phyloP scores from a whole-genome alignment of 2,329 filamentous ascomycete genomes.

The Penicillium brasilianum region DNA sequence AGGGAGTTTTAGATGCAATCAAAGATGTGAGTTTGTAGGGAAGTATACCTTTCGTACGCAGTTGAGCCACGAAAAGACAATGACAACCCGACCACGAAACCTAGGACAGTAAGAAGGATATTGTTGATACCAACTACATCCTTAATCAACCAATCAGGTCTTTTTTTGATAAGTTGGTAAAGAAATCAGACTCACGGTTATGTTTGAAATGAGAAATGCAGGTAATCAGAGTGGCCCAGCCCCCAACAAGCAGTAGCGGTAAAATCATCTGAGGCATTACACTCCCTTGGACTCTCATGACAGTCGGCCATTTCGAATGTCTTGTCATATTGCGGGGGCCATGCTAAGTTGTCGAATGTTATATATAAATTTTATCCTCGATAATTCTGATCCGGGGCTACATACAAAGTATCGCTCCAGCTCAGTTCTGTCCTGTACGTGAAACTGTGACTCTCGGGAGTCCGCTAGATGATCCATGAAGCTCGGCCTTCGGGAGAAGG shows the following conservation, averaged over 20 bases:
- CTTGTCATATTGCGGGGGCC: constrained; percentile 69
- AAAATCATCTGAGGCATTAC: constrained; percentile 76
- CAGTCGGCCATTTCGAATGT: constrained; percentile 77
- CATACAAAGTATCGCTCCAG: constrained; percentile 66
- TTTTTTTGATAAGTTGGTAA: too few species aligned
- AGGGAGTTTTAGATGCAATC: not conserved
- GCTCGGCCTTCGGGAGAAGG: constrained; percentile 39
- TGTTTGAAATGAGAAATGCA: constrained; percentile 56
- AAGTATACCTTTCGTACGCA: constrained; percentile 69
- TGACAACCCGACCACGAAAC: constrained; percentile 79
- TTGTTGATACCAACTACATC: constrained; percentile 62
- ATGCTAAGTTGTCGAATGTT: constrained; percentile 24
- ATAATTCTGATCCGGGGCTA: constrained; percentile 2
- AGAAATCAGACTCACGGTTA: constrained; percentile 35
- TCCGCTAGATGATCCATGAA: constrained; percentile 41
- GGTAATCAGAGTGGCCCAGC: constrained; percentile 71
- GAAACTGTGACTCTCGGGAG: constrained; percentile 39
- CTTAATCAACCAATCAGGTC: constrained; percentile 10
- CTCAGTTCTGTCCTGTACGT: constrained; percentile 47
- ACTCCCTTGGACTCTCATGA: constrained; percentile 76
- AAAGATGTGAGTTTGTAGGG: not conserved
- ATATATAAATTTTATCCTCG: not conserved
- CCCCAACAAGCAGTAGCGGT: constrained; percentile 65
- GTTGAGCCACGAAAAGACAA: constrained; percentile 77
- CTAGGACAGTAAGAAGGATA: constrained; percentile 73